Evolutionary conservation across 768 basidiomycete genomes (phyloP).

Genomic region (Podaxis pistillaris): DNA sequence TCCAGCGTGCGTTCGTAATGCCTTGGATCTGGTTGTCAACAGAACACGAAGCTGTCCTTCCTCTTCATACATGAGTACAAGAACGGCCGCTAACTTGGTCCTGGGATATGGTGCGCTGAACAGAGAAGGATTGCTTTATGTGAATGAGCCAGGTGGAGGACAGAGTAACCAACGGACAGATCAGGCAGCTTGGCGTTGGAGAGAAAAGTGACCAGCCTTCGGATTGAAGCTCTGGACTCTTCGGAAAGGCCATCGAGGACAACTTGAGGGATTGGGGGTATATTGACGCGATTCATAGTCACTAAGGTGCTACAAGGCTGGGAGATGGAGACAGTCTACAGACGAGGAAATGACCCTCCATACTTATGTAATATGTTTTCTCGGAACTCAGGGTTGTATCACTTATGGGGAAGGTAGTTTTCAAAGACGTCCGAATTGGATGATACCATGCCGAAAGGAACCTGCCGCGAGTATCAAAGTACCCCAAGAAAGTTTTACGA

Average conservation of each 20-base stretch:
- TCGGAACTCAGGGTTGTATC: not conserved
- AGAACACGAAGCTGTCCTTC: conserved; percentile 68
- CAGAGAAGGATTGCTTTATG: conserved; percentile 16
- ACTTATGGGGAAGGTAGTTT: not conserved
- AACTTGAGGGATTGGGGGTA: conserved; percentile 17
- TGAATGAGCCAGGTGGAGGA: conserved; percentile 6
- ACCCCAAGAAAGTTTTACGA: too few species aligned
- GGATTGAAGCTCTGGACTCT: conserved; percentile 19
- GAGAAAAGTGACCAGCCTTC: conserved; percentile 3
- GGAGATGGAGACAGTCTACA: not conserved
- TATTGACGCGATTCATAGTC: conserved; percentile 7
- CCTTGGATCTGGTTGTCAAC: conserved; percentile 82
- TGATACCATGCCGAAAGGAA: too few species aligned
- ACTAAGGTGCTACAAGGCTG: not conserved
- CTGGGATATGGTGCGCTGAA: conserved; percentile 30
- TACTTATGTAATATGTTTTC: not conserved
- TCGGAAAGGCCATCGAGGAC: conserved; percentile 26
- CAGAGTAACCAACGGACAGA: conserved; percentile 47
- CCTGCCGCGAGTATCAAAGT: too few species aligned
- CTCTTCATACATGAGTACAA: conserved; percentile 78
- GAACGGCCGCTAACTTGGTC: conserved; percentile 67
- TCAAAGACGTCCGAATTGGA: too few species aligned
- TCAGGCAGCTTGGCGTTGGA: conserved; percentile 13
- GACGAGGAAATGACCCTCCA: not conserved
- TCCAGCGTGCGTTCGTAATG: conserved; percentile 71